Base-by-base conservation (phyloP, 805 yeast species). In the Wickerhamiella musiphila region DNA sequence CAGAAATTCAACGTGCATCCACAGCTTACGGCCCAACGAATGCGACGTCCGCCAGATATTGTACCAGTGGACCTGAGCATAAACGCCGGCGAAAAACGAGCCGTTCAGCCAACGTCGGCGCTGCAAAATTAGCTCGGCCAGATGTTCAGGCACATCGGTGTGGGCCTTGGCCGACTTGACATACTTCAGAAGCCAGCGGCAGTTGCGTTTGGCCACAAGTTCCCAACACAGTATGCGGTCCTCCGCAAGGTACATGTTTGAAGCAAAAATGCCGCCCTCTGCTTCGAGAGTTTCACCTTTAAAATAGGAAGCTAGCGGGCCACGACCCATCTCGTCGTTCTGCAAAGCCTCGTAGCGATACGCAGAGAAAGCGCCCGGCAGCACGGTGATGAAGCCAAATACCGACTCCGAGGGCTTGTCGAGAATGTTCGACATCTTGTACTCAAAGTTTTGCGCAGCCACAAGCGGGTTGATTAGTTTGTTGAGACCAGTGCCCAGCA, bases 101-200 rank as follows among this genome's bases (percentile, higher is more conserved):
- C 99, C 99, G 54, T 86, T 86, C 39, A 86, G 66, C 98, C 98
- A 86, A 63, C 98, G 73, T 61, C 98, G 76, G 60, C 98, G 75
- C 60, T 86, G 98, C 35, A 90, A 70, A 33, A 86, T 79, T 49
- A 90, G 82, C 50, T 90, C 96, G n/a, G 94, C 77, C 27, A 84
- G 65, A n/a, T 66, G 63, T 48, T 84, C 95, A 6, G 96, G 96
- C 31, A 83, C 94, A 67, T 86, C 96, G 2, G 96, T 86, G 53
- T 84, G 95, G 45, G 94, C 96, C 31, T 74, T 76, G 11, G 95
- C 95, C 46, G 73, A 82, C 46, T 78, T 78, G 34, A 86, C 95
- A 51, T 83, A 86, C 47, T 83, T 78, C 46, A 86, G 62, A 11
- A 86, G 78, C 92, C 95, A 86, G 50, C 73, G 74, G 25, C 78